Base-by-base conservation (phyloP, 345 rosid species). In the Cardiospermum halicacabum region DNA sequence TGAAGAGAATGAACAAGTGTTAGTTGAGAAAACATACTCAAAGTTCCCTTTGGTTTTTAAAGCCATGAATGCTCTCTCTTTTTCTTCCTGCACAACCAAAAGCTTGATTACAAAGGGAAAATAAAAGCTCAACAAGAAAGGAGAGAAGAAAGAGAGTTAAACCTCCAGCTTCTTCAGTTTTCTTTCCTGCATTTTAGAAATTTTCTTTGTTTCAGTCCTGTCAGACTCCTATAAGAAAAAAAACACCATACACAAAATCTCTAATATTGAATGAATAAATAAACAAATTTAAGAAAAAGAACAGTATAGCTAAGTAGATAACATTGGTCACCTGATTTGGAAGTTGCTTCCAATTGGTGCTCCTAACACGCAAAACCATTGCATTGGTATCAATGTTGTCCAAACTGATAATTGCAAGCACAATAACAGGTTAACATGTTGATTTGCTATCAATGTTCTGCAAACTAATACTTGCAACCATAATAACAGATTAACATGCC, bases 141-240 rank as follows among this genome's bases (percentile, higher is more conserved):
- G 40, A 39, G n/a, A 19, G 16, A 28, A 69, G 34, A 25, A 21
- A 49, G 54, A 56, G 54, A 47, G 49, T 12, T 11, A 64, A 31
- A 88, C 87, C 83, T 81, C 91, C 58, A 89, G 48, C 84, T 89
- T 87, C 85, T 84, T 84, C 74, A 87, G 66, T 70, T 85, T 89
- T 48, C 87, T 82, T 73, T 80, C 73, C 78, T 78, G 88, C 16
- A 86, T 84, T 66, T 87, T 65, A 2, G 72, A 67, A 11, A 28
- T 65, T 45, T 60, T 55, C 40, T 65, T 69, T 43, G 60, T 47
- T 50, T 70, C 69, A 31, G 39, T 37, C 50, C 47, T 69, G 63
- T 75, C 72, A 15, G 4, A 18, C 53, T 58, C 74, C 82, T 73
- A 70, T 32, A 30, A 0, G n/a, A n/a, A n/a, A 13, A 56, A 18